phyloP scores from a whole-genome alignment of 192 early-diverging fungal genomes.

The Ambispora gerdemannii region DNA sequence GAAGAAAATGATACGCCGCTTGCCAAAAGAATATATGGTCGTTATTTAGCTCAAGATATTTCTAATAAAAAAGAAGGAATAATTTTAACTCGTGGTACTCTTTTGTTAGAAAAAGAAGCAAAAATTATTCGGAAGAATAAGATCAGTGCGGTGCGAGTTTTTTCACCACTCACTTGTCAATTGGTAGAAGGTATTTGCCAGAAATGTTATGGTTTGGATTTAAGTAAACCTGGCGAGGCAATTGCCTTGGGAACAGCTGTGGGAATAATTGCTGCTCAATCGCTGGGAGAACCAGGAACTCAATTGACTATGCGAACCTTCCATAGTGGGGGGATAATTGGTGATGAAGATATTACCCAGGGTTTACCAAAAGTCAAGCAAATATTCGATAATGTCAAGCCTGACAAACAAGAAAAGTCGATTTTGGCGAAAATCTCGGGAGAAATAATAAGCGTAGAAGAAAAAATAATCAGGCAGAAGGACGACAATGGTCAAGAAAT shows the following conservation, averaged over 20 bases:
- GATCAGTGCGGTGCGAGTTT: neutral
- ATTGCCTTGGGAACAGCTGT: conserved; percentile 2
- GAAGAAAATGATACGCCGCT: neutral
- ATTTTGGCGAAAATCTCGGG: neutral
- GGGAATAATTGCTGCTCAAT: conserved; percentile 19
- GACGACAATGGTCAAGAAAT: neutral
- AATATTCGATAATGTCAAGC: conserved; percentile 20
- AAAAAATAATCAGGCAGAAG: conserved; percentile 4
- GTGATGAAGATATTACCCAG: conserved; percentile 20
- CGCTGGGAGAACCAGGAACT: conserved; percentile 14
- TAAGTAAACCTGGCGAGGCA: neutral
- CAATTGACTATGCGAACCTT: conserved; percentile 24
- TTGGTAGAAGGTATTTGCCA: conserved; percentile 8
- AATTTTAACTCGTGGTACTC: neutral
- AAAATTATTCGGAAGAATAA: neutral
- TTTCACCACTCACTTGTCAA: conserved; percentile 9
- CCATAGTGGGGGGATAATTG: conserved; percentile 1
- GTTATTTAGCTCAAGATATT: conserved; percentile 12
- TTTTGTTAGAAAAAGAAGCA: neutral
- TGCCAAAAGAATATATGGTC: neutral
- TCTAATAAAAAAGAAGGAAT: neutral
- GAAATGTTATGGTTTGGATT: conserved; percentile 22
- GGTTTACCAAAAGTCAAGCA: conserved; percentile 25
- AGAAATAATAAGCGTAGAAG: neutral
- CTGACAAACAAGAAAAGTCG: neutral